Evolutionary conservation across 148 eudicot genomes (phyloP), one percentile per base, ranked within the genome.

Genomic region (Camellia japonica): DNA sequence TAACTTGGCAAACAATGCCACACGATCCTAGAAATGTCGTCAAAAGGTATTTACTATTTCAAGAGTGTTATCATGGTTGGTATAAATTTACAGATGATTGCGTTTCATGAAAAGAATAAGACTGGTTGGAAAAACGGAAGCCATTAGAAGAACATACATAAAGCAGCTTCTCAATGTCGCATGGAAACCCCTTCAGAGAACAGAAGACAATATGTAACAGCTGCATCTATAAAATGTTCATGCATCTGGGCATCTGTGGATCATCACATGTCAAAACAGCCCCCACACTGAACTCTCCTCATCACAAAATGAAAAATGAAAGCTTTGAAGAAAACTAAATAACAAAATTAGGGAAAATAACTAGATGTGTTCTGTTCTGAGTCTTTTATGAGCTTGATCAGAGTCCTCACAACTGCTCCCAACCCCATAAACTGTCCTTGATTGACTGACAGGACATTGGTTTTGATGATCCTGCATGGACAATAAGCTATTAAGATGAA

Each of bases 301-400:
- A 10, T 8, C 46, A 10, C 51, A 38, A 49, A 77, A 63, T 0
- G 52, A 20, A 38, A 18, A 49, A 30, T 9, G 58, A 58, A 79
- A 51, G 18, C 43, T 20, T 2, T 2, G 19, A 7, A 16, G 41
- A 19, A 65, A 49, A 75, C 55, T 20, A 30, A 30, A 11, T 15
- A 44, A 16, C 2, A 0, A 19, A 6, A 2, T n/a, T n/a, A 44
- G 54, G 30, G 42, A 12, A 18, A 14, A 19, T 54, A 46, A 76
- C 86, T 90, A 88, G 87, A 78, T 84, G 55, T 82, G 82, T 59
- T 86, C 83, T 7, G 81, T 79, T 81, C 85, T 86, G 54, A 83
- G 77, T 80, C 93, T 90, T 87, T 93, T 92, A 73, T 85, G 84
- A 61, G 86, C 82, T 63, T 82, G 89, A 76, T 75, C 80, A 67